Evolutionary conservation across 1,284 basidiomycete genomes (phyloP).

Genomic region (Cutaneotrichosporon daszewskae): DNA sequence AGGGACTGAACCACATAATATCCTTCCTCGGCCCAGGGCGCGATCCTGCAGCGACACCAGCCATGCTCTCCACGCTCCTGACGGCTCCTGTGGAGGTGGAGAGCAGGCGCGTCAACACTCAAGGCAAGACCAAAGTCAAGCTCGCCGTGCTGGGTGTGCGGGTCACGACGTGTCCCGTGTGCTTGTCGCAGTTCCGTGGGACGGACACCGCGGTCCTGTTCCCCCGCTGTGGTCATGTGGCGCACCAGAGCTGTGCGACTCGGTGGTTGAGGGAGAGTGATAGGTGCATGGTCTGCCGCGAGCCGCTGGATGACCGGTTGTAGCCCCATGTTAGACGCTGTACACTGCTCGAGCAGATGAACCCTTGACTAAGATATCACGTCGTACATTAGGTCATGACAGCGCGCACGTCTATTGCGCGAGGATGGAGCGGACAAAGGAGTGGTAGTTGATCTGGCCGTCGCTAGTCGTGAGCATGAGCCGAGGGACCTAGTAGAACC

Average conservation of each 20-base stretch:
- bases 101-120: constrained; percentile 59
- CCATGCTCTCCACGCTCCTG: constrained; percentile 49
- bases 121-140: constrained; percentile 73
- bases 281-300: constrained; percentile 45
- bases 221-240: constrained; percentile 60
- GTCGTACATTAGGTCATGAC: constrained; percentile 8
- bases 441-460: constrained; percentile 96
- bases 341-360: neutral
- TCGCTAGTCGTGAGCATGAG: constrained; percentile 56
- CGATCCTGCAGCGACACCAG: constrained; percentile 31
- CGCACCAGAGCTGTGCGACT: constrained; percentile 41
- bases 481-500: neutral
- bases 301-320: constrained; percentile 18
- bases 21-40: constrained; percentile 59
- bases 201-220: constrained; percentile 58
- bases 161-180: constrained; percentile 74
- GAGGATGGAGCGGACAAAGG: constrained; percentile 86
- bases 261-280: constrained; percentile 43
- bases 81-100: constrained; percentile 61
- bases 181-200: constrained; percentile 67
- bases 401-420: constrained; percentile 55
- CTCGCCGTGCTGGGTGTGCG: constrained; percentile 62
- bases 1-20: constrained; percentile 59
- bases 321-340: too few relatives aligned
- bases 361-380: neutral